A percentile compares a stretch with the other conserved stretches of the same genome.
phyloP scores from a whole-genome alignment of 2,329 filamentous ascomycete species.

The Raffaelea ambrosiae region DNA sequence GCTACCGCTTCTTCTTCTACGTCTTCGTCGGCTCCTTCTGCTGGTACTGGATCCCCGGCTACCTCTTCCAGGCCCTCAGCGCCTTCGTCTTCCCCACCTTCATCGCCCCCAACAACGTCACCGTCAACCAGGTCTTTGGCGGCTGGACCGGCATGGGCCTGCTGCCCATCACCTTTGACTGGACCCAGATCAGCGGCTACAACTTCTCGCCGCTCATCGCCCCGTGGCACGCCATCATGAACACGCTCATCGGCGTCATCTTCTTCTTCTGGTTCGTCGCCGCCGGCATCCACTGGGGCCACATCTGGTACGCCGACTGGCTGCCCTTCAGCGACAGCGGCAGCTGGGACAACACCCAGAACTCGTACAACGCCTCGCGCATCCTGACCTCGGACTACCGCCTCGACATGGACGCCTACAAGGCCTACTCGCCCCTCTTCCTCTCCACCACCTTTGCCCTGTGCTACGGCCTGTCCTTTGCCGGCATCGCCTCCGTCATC shows the following conservation, averaged over 20 bases:
- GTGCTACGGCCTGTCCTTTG: constrained; percentile 44
- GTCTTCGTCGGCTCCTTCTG: constrained; percentile 37
- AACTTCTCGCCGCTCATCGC: constrained; percentile 10
- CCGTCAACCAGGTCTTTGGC: constrained; percentile 22
- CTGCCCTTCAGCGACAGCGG: constrained; percentile 42
- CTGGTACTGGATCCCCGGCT: constrained; percentile 44
- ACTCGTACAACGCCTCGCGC: constrained; percentile 37
- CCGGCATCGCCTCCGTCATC: constrained; percentile 36
- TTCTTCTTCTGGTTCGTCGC: constrained; percentile 63
- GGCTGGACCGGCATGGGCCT: constrained; percentile 24
- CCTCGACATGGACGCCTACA: constrained; percentile 43
- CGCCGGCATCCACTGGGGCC: background rate
- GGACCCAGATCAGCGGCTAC: constrained; percentile 17
- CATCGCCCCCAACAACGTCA: constrained; percentile 35
- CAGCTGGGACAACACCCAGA: constrained; percentile 39
- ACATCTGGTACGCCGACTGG: constrained; percentile 43
- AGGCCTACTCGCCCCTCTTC: constrained; percentile 46
- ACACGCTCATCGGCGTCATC: constrained; percentile 50
- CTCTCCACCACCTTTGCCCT: constrained; percentile 34
- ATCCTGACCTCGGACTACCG: constrained; percentile 36
- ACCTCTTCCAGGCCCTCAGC: constrained; percentile 35
- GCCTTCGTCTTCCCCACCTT: constrained; percentile 45
- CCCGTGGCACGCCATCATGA: constrained; percentile 51
- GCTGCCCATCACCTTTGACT: constrained; percentile 29
- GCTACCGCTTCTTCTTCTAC: constrained; percentile 30